Base-by-base conservation (phyloP, 75 land plant species). In the Picea sitchensis region DNA sequence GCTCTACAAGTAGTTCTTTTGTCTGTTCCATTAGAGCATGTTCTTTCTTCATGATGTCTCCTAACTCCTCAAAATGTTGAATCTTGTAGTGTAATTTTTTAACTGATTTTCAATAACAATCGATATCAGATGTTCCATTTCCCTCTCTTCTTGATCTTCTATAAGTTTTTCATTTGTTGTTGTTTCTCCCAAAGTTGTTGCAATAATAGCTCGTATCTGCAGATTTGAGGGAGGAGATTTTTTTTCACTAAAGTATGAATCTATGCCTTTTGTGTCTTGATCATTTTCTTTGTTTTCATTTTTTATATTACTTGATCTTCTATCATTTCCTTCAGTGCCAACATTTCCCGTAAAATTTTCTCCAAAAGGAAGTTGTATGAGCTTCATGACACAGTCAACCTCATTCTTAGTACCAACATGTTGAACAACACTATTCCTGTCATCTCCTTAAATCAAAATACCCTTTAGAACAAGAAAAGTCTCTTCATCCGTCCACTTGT, bases 141-240 rank as follows among this genome's bases (percentile, higher is more conserved):
- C 96, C 61, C 87, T 92, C 65, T 95, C 96, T 83, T 98, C 99
- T 65, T 93, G 98, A 77, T 98, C 96, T 58, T 96, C 98, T 71
- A 95, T 81, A 63, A 90, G 77, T 73, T 95, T 95, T 59, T 98
- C 93, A 88, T 88, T 87, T 54, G 94, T 98, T 74, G 94, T 93
- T 79, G 92, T 92, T 65, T 93, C 89, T 44, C 93, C 99, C 38
- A 95, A 82, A 54, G 95, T 92, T 38, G 99, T 93, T 61, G 89
- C 98, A 75, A 85, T 79, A 41, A 84, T 90, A 47, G 91, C 90
- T 74, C 95, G 85, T n/a, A 87, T 79, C 82, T 83, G 88, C 61
- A 88, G 64, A 23, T 68, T 73, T 56, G 74, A 20, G 11, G 56
- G 26, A 44, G 74, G 74, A 23, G n/a, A 44, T 20, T 12, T 13